Evolutionary conservation across 306 rosid species (phyloP).

Genomic region (Prunus mongolica): DNA sequence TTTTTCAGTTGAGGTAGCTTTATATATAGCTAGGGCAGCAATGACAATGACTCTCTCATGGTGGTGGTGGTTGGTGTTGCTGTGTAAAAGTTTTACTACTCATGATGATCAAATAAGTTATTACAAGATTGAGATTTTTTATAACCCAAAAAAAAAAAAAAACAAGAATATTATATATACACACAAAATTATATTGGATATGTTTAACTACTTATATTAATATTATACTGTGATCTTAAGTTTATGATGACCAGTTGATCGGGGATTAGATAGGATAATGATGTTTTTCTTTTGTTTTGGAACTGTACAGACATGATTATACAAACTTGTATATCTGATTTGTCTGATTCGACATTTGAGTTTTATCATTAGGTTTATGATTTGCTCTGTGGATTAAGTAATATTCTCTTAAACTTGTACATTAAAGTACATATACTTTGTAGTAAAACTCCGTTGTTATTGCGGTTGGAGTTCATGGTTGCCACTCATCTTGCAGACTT

Average conservation of each 20-base stretch:
- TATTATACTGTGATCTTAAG: neutral
- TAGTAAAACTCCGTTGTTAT: no score
- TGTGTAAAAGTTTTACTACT: neutral
- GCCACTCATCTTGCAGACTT: no score
- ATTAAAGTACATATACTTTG: no score
- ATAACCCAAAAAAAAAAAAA: neutral
- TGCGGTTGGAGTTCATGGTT: no score
- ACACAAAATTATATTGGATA: neutral
- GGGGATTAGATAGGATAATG: neutral
- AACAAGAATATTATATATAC: neutral
- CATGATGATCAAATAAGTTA: slow-evolving; percentile 1
- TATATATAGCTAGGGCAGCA: slow-evolving; percentile 24
- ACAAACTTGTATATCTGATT: neutral
- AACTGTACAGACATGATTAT: slow-evolving; percentile 11
- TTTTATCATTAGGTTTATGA: neutral
- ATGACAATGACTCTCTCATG: neutral
- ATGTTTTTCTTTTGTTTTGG: slow-evolving; percentile 10
- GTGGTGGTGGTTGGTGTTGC: neutral
- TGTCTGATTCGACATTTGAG: neutral
- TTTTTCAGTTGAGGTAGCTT: neutral
- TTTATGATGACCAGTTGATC: neutral
- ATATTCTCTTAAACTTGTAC: neutral
- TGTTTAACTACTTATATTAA: neutral
- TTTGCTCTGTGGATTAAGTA: neutral
- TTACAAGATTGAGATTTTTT: neutral